phyloP scores from a whole-genome alignment of 768 basidiomycete genomes.

The Boletus sp. region DNA sequence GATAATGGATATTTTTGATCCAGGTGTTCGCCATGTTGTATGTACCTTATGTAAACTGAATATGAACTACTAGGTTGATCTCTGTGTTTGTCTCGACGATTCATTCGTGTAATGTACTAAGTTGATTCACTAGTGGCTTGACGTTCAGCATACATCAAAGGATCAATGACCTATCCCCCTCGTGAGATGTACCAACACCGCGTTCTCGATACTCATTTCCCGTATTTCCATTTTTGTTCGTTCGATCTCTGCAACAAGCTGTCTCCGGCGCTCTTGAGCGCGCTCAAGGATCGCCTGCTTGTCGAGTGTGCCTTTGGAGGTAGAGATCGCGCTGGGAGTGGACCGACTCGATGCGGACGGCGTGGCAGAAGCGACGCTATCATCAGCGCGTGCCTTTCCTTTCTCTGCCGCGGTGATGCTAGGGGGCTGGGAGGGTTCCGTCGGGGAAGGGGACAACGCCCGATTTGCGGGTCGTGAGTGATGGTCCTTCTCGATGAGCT shows the following conservation, averaged over 20 bases:
- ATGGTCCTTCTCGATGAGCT: background rate
- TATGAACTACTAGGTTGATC: background rate
- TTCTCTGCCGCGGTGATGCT: constrained; percentile 7
- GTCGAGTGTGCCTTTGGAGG: constrained; percentile 14
- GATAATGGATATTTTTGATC: background rate
- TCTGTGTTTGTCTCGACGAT: background rate
- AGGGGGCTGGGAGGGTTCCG: background rate
- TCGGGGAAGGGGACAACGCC: background rate
- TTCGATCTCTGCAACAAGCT: constrained; percentile 55
- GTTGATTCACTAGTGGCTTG: background rate
- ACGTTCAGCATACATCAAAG: background rate
- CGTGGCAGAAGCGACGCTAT: background rate
- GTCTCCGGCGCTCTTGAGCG: constrained; percentile 52
- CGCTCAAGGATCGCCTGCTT: constrained; percentile 48
- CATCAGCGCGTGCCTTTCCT: constrained; percentile 15
- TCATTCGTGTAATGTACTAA: background rate
- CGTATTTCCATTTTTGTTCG: constrained; percentile 65
- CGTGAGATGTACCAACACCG: constrained; percentile 51
- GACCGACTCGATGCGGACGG: background rate
- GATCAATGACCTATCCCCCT: constrained; percentile 30
- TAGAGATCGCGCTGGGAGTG: background rate
- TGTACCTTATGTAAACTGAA: constrained; percentile 25
- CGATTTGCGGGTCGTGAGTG: background rate
- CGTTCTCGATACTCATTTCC: constrained; percentile 72
- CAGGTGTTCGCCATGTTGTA: constrained; percentile 8